Base-by-base conservation (phyloP, 805 yeast genomes). In the Candida saitoana region DNA sequence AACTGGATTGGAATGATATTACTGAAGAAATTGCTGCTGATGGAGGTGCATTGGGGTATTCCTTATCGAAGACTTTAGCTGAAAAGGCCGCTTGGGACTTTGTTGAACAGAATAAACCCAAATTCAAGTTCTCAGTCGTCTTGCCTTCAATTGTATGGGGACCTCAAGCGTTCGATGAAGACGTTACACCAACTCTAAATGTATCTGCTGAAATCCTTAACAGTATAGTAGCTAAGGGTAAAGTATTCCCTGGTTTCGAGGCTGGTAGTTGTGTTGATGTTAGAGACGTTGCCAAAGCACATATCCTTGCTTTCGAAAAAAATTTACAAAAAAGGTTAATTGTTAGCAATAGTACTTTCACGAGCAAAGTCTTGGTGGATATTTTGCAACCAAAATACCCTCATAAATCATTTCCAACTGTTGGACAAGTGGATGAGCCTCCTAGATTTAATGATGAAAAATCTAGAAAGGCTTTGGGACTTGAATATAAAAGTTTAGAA, bases 1-100 rank as follows among this genome's bases (percentile, higher is more conserved):
- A 77, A 49, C 62, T 63, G 11, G 57, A 66, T 20, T 77, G 82
- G 77, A 77, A 78, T 45, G 74, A 73, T 27, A 62, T 74, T 22
- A 68, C 76, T n/a, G 70, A 73, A 67, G 77, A 73, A 38, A 68
- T 69, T 42, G 63, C 68, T 8, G 15, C 5, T 3, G n/a, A 24
- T 29, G 18, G 11, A 11, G 6, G 27, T 17, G 24, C 35, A 22
- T n/a, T 16, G 18, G 63, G 55, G 7, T 56, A 55, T 49, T n/a
- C n/a, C n/a, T n/a, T n/a, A n/a, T 55, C 60, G 20, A 59, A 59
- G 45, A 51, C 46, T 16, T 48, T 50, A 31, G 59, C 62, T 8
- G 64, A 60, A 46, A 43, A 48, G 45, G 60, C 62, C 4, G 65
- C 60, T 17, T 57, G 64, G 63, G 60, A 60, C 32, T 60, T 52